These are phyloP conservation scores for Triticum timopheevii DNA, from an alignment of 176 grass and related monocot genomes.

Conservation along the genomic window DNA sequence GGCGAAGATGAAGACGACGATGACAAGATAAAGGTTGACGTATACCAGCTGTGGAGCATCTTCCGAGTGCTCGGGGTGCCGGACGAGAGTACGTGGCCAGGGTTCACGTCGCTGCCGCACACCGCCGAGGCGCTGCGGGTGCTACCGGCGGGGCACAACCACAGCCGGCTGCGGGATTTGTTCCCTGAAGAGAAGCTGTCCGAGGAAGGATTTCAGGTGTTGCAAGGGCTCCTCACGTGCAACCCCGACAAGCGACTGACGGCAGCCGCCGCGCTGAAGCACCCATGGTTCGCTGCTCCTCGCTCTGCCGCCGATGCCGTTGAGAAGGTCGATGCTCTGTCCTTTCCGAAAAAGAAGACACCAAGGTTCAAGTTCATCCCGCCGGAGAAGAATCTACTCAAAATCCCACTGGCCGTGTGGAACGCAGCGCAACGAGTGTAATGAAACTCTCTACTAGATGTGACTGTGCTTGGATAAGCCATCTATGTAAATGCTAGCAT, in stretches of 20 bases:
- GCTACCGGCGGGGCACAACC: not conserved
- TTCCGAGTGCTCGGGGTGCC: not conserved
- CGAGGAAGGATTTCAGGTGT: not conserved
- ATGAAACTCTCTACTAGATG: not conserved
- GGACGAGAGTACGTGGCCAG: not conserved
- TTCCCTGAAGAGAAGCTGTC: slow-evolving; percentile 8
- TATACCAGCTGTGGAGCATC: not conserved
- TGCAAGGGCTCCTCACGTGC: slow-evolving; percentile 7
- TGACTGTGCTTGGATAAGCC: not conserved
- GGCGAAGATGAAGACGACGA: not conserved
- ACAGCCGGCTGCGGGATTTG: not conserved
- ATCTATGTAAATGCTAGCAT: not conserved
- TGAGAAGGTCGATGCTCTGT: not conserved
- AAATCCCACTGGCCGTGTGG: not conserved
- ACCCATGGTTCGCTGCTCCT: not conserved
- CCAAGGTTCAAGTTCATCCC: not conserved
- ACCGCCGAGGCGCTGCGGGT: not conserved
- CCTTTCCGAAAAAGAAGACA: not conserved
- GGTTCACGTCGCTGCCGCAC: not conserved
- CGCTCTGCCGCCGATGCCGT: not conserved
- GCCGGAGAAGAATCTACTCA: not conserved
- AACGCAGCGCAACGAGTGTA: not conserved
- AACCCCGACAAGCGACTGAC: not conserved
- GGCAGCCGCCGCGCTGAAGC: slow-evolving; percentile 2
- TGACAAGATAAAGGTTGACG: not conserved